Base-by-base conservation (phyloP, 306 rosid species). In the Sicyos edulis region DNA sequence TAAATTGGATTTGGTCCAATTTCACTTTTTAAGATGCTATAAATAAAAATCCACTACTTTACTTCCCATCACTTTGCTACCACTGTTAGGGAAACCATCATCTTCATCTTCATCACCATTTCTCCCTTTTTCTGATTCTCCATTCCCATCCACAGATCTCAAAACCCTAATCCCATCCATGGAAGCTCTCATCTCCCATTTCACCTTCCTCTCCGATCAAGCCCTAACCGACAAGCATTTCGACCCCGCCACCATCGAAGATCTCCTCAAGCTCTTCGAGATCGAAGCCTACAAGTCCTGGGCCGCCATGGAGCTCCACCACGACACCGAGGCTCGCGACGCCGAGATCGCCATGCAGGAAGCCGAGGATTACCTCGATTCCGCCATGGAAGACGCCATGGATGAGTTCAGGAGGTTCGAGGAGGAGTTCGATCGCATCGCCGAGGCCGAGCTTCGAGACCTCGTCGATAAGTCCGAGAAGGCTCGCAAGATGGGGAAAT, bases 271-370 rank as follows among this genome's bases (percentile, higher is more conserved):
- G 73, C 92, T 93, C 6, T 93, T 93, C 34, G 99, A 93, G 88
- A 82, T 93, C 22, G 99, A 93, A n/a, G 87, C 96, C 1, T 93
- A 91, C 92, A 93, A 79, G 3, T 86, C 96, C 51, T 91, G 97
- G 99, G 99, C 92, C 0, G 95, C 96, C 22, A 63, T 82, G 50
- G 99, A 91, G 24, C 86, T 87, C 1, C 86, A 89, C 44, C 83
- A 77, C 29, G 85, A 86, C 6, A 70, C 52, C 42, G 96, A 93
- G 50, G 51, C 64, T 21, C 85, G 81, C 47, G 91, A 83, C 47
- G 85, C 95, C 1, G 99, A 93, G 75, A 24, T 22, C 15, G 81
- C 69, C 4, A 57, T 87, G 89, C 70, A 81, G n/a, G 75, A 82
- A 54, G 92, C 97, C 0, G 99, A 93, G 82, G 81, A 84, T 4